phyloP scores from a whole-genome alignment of 495 filamentous ascomycete genomes.

The Filosporella fistucella region DNA sequence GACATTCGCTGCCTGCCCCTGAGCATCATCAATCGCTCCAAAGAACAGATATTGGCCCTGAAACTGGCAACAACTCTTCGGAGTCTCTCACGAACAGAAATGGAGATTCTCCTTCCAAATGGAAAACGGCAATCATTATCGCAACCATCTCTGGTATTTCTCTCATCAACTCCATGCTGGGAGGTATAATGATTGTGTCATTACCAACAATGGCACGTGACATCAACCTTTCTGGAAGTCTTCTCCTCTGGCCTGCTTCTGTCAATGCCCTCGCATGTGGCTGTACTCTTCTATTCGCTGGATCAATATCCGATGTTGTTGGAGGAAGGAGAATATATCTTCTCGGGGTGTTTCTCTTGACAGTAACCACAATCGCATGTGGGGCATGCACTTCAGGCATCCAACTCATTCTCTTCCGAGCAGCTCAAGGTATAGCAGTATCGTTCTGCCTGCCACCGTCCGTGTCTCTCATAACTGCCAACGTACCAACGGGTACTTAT shows the following conservation, averaged over 20 bases:
- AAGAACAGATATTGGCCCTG: too few relatives aligned
- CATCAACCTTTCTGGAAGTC: constrained; percentile 29
- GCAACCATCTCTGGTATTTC: constrained; percentile 9
- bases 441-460: constrained; percentile 47
- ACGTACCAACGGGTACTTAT: constrained; percentile 29
- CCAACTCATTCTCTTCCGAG: constrained; percentile 50
- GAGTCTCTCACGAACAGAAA: too few relatives aligned
- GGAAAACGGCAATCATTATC: constrained; percentile 4
- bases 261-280: constrained; percentile 37
- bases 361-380: constrained; percentile 36
- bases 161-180: constrained; percentile 11
- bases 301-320: constrained; percentile 48
- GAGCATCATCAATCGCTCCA: too few relatives aligned
- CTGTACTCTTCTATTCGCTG: constrained; percentile 41
- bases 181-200: constrained; percentile 29
- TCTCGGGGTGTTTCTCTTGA: constrained; percentile 37
- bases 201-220: constrained; percentile 45
- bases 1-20: too few relatives aligned
- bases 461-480: constrained; percentile 38
- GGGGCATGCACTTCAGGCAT: constrained; percentile 35
- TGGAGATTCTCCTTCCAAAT: constrained; percentile 10
- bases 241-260: constrained; percentile 46
- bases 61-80: too few relatives aligned
- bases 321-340: constrained; percentile 41
- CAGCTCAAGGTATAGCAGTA: constrained; percentile 42